Conservation (phyloP, 495 filamentous ascomycete species). For the Aspergillus indologenus region DNA sequence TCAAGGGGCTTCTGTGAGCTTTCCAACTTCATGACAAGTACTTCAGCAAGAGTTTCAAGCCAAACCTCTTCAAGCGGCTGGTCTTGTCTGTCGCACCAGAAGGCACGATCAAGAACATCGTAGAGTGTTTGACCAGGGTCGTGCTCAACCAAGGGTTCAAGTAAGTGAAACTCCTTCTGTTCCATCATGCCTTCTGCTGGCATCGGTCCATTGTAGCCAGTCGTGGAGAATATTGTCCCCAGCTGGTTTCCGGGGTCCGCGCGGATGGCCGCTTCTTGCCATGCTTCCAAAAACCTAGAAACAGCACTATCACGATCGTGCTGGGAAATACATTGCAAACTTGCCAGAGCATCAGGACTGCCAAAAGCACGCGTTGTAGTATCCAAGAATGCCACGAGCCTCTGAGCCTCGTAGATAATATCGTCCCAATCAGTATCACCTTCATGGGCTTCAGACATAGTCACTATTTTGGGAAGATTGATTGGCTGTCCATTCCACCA, state of each 20-base stretch:
- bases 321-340: constrained; percentile 39
- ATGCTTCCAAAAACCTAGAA: constrained; percentile 37
- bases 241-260: constrained; percentile 40
- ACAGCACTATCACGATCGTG: constrained; percentile 33
- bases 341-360: constrained; percentile 59
- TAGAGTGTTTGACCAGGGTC: constrained; percentile 60
- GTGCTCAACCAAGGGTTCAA: constrained; percentile 39
- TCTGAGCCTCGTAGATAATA: constrained; percentile 55
- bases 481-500: constrained; percentile 85
- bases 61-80: constrained; percentile 52
- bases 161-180: constrained; percentile 39
- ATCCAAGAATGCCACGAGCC: constrained; percentile 85
- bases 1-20: constrained; percentile 49
- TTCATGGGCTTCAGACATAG: constrained; percentile 40
- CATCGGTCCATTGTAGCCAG: constrained; percentile 37
- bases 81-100: constrained; percentile 57
- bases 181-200: constrained; percentile 31
- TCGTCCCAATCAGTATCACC: constrained; percentile 44
- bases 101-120: constrained; percentile 63
- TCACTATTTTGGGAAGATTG: constrained; percentile 54
- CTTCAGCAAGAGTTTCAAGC: constrained; percentile 59
- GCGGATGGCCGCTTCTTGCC: constrained; percentile 41
- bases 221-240: constrained; percentile 38
- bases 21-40: constrained; percentile 61
- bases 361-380: constrained; percentile 77